These are phyloP conservation scores for Hypoxylon cercidicola DNA, from an alignment of 495 filamentous ascomycete genomes.

Conservation along the genomic window DNA sequence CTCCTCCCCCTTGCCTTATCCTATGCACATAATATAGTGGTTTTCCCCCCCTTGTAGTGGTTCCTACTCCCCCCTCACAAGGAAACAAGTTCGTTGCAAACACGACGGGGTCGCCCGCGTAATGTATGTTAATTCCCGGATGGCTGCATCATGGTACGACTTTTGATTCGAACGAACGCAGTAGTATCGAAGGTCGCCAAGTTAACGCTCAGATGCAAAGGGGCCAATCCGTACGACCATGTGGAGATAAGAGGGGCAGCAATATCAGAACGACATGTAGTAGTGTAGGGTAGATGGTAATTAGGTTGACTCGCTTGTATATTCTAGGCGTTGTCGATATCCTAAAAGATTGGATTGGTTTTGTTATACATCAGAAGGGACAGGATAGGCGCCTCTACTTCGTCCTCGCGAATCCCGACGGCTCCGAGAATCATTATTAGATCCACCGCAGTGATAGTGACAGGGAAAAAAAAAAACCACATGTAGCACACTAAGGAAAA, in stretches of 20 bases:
- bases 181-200: slow-evolving; percentile 28
- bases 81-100: slow-evolving; percentile 8
- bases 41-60: background rate
- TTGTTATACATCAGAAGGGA: slow-evolving; percentile 9
- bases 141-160: slow-evolving; percentile 8
- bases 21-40: background rate
- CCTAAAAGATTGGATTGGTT: slow-evolving; percentile 9
- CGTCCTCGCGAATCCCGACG: background rate
- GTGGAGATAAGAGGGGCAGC: slow-evolving; percentile 31
- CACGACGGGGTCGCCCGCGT: slow-evolving; percentile 14
- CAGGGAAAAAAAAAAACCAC: background rate
- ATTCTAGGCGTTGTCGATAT: slow-evolving; percentile 1
- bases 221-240: slow-evolving; percentile 28
- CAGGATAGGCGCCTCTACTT: background rate
- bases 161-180: slow-evolving; percentile 9
- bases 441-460: background rate
- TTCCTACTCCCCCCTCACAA: background rate
- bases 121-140: slow-evolving; percentile 31
- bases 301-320: slow-evolving; percentile 7
- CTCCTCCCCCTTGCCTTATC: background rate
- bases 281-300: background rate
- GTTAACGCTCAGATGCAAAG: slow-evolving; percentile 22
- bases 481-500: slow-evolving; percentile 12
- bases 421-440: slow-evolving; percentile 1
- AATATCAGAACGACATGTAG: slow-evolving; percentile 23